Evolutionary conservation across 768 basidiomycete genomes (phyloP).

Genomic region (Pseudohyphozyma bogoriensis): DNA sequence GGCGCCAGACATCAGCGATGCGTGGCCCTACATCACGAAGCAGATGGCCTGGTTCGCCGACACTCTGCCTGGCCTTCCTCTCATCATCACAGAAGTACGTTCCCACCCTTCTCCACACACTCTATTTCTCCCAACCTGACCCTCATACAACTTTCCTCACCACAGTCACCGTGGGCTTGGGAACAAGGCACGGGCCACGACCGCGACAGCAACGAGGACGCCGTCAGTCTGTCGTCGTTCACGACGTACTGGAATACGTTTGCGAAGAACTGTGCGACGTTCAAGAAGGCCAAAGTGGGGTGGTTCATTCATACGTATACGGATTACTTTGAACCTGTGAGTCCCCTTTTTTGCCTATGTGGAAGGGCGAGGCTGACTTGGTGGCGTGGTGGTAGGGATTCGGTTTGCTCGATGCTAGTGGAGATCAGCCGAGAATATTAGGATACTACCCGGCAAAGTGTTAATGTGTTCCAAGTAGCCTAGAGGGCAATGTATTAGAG

Average conservation of each 20-base stretch:
- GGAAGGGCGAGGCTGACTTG: neutral
- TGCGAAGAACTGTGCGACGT: slow-evolving; percentile 7
- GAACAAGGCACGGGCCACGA: slow-evolving; percentile 1
- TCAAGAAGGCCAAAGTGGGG: slow-evolving; percentile 3
- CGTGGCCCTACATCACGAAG: slow-evolving; percentile 5
- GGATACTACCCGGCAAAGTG: too few species aligned
- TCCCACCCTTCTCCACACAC: too few species aligned
- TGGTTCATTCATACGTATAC: slow-evolving; percentile 13
- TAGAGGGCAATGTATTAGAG: too few species aligned
- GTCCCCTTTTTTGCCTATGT: neutral
- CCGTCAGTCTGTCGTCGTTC: slow-evolving; percentile 2
- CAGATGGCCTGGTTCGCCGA: slow-evolving; percentile 4
- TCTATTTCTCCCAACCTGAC: neutral
- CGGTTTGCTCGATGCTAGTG: slow-evolving; percentile 7
- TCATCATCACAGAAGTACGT: slow-evolving; percentile 14
- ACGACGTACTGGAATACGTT: slow-evolving; percentile 8
- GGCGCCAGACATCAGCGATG: neutral
- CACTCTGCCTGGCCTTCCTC: neutral
- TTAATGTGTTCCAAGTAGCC: too few species aligned
- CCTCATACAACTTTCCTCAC: neutral
- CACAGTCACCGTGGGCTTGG: neutral
- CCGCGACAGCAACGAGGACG: slow-evolving; percentile 6
- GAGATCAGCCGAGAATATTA: too few species aligned
- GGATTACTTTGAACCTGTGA: slow-evolving; percentile 8
- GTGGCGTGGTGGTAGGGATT: too few species aligned